Conservation (phyloP, 345 rosid genomes). For the Murraya koenigii region DNA sequence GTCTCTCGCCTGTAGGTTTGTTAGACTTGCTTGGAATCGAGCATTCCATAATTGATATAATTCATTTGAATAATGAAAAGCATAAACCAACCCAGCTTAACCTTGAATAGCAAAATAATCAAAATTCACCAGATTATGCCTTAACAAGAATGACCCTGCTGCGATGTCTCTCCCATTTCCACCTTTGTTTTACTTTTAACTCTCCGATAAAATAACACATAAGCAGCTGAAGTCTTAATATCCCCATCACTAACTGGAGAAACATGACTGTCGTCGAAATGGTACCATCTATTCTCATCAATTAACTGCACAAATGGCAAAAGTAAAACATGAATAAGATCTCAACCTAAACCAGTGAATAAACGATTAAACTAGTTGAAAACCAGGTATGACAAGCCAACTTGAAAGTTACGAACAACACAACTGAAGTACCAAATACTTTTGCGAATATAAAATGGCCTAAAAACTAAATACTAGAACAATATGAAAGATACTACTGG, state of each 20-base stretch:
- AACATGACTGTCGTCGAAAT: slow-evolving; percentile 78
- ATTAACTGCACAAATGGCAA: slow-evolving; percentile 51
- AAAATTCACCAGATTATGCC: not conserved
- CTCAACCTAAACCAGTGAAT: not conserved
- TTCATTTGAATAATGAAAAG: not conserved
- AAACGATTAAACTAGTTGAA: not conserved
- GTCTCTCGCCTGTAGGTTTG: not conserved
- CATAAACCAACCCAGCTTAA: not conserved
- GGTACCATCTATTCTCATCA: slow-evolving; percentile 91
- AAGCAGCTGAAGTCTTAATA: slow-evolving; percentile 83
- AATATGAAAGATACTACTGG: not conserved
- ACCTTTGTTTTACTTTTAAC: slow-evolving; percentile 35
- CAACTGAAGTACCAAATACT: not conserved
- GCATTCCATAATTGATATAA: not conserved
- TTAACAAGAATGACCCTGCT: slow-evolving; percentile 23
- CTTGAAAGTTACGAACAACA: not conserved
- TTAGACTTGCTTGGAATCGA: not conserved
- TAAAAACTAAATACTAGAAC: not conserved
- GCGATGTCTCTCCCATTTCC: slow-evolving; percentile 35
- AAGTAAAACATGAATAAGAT: not conserved
- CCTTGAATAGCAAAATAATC: not conserved
- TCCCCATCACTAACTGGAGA: slow-evolving; percentile 58
- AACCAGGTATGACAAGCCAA: not conserved
- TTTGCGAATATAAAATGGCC: not conserved
- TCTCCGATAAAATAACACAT: slow-evolving; percentile 78